Base-by-base conservation (phyloP, 23 red algal genomes). In the Pyropia haitanensis region DNA sequence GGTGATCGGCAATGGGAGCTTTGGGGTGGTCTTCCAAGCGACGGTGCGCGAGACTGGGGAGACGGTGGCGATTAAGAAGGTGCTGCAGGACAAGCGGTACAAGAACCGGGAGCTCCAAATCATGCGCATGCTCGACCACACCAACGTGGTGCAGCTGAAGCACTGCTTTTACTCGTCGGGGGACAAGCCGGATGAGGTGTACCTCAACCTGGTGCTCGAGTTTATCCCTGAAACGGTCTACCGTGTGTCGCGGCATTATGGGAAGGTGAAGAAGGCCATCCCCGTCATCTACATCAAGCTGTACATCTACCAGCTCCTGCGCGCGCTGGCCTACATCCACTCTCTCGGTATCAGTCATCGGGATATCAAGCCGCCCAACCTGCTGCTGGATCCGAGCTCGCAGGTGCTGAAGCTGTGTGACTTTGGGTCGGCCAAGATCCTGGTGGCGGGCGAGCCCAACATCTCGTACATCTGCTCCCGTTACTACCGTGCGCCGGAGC, bases 41-140 rank as follows among this genome's bases (percentile, higher is more conserved):
- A 96, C 84, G 51, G 92, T 96, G 51, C 64, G 84, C 44, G 92
- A 96, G 64, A 96, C 92, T n/a, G 92, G 92, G 18, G 92, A 96
- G 58, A 82, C 72, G 51, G 92, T 96, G 16, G 92, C 92, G 31
- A 96, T 96, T 65, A 96, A 96, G 64, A 96, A 96, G 58, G 92
- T 96, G 10, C 61, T 96, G 49, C 92, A 96, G 82, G 92, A 96
- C 54, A 89, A 90, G 72, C 77, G 92, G 21, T 96, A 84, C 70
- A 96, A 96, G 70, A 96, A 96, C 49, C 77, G 92, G 16, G 92
- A 96, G 67, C 67, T 96, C 26, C 92, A 96, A 69, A 96, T 96
- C 51, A 96, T 96, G 92, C 79, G 92, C 21, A 85, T 83, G 83
- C 79, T 96, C 65, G 78, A 82, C 27, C 92, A 96, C 68, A 73